A percentile compares a stretch with the other conserved stretches of the same genome.
Conservation (phyloP, 2,329 filamentous ascomycete species). For the Hypocreales sp. region DNA sequence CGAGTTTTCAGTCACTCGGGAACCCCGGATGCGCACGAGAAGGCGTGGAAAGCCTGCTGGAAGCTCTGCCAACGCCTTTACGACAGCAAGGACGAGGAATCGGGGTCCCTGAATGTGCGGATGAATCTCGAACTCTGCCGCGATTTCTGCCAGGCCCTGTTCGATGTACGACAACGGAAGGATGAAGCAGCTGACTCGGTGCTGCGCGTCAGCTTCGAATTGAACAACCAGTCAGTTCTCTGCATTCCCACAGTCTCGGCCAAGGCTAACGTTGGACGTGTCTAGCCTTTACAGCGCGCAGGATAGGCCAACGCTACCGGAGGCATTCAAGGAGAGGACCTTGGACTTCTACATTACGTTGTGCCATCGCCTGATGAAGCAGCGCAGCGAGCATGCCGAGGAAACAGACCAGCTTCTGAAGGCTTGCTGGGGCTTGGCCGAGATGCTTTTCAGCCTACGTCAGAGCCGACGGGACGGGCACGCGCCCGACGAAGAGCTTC, state of each 20-base stretch:
- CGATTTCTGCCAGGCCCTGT: conserved; percentile 83
- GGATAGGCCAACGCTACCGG: conserved; percentile 61
- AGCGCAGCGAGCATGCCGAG: conserved; percentile 59
- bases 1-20: conserved; percentile 63
- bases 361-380: conserved; percentile 93
- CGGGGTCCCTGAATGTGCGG: conserved; percentile 49
- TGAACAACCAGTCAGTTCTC: conserved; percentile 71
- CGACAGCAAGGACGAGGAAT: conserved; percentile 58
- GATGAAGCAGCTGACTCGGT: conserved; percentile 76
- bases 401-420: conserved; percentile 74
- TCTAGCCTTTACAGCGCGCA: conserved; percentile 72
- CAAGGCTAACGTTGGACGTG: conserved; percentile 12
- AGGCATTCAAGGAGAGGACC: conserved; percentile 76
- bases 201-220: conserved; percentile 79
- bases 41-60: conserved; percentile 91
- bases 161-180: conserved; percentile 65
- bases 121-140: conserved; percentile 75
- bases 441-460: conserved; percentile 83
- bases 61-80: conserved; percentile 82
- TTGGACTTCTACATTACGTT: conserved; percentile 89
- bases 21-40: conserved; percentile 64
- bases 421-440: conserved; percentile 79
- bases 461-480: conserved; percentile 66
- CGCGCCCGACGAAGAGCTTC: conserved; percentile 62
- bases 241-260: too few species aligned